Base-by-base conservation (phyloP, 148 eudicot species). In the Chenopodium berlandieri region DNA sequence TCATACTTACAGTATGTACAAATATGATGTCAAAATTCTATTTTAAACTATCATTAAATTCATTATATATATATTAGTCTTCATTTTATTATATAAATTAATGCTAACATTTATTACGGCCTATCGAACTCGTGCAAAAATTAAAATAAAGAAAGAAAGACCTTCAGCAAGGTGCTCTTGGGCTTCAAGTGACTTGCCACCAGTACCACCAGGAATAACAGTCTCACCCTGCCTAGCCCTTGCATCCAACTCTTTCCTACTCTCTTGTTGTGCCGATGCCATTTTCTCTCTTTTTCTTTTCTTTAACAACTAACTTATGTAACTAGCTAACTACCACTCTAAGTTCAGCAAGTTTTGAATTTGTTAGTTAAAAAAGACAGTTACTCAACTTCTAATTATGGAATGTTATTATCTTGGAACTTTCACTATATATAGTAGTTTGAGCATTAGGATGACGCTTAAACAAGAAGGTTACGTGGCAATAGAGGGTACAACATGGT, bases 151-250 rank as follows among this genome's bases (percentile, higher is more conserved):
- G 1, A 50, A 1, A 48, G 2, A 8, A 9, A 4, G 3, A 83
- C 86, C 86, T 80, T 84, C 68, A 23, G 86, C 86, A 47, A 84
- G 86, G 78, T 84, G 86, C 8, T 84, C n/a, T 34, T 84, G 86
- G 1, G 83, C 86, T 52, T 84, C 83, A 64, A 84, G 73, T 20
- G 81, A 76, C 81, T 84, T 84, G 73, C 86, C 86, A 64, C 86
- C 86, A 20, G 86, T 84, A 37, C 86, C 86, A 64, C 86, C 86
- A 34, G 86, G 86, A 7, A 84, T 74, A n/a, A 84, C 86, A 10
- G 83, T 84, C 83, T 84, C 86, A 70, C 86, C 86, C 31, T 87
- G 88, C 85, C 79, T 79, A 10, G 91, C 91, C 82, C 81, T 85
- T 13, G 83, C 85, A 66, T 89, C 91, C 14, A 86, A 68, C 40